phyloP scores from a whole-genome alignment of 1,284 basidiomycete genomes.

The Boletus sp. region DNA sequence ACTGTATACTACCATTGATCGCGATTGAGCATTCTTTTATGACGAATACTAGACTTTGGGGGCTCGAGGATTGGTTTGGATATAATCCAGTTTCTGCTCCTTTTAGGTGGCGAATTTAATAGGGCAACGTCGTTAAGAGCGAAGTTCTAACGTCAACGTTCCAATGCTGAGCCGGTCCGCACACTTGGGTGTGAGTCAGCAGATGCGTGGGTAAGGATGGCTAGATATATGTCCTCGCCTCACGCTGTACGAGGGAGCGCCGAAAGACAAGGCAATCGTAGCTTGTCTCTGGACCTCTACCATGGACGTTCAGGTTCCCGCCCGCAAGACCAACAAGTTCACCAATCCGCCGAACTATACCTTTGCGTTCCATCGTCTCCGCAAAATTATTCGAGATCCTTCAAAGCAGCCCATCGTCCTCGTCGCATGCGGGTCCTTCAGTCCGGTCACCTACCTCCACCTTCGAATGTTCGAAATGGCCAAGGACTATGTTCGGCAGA shows the following conservation, averaged over 20 bases:
- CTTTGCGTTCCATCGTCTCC: conserved; percentile 66
- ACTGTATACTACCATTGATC: conserved; percentile 19
- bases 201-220: conserved; percentile 20
- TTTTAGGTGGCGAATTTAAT: neutral
- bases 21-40: conserved; percentile 1
- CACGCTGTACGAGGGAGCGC: neutral
- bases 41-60: neutral
- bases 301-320: conserved; percentile 28
- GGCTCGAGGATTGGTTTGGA: neutral
- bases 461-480: conserved; percentile 99
- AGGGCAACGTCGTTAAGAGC: neutral
- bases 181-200: conserved; percentile 9
- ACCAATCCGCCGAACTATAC: conserved; percentile 61
- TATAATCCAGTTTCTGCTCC: neutral
- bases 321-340: conserved; percentile 33
- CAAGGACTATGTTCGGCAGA: conserved; percentile 90
- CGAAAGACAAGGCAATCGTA: neutral
- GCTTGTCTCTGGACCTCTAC: conserved; percentile 16
- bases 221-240: conserved; percentile 11
- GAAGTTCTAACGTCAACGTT: neutral
- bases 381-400: conserved; percentile 55
- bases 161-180: too few species aligned
- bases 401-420: conserved; percentile 72
- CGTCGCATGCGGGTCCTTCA: conserved; percentile 81
- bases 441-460: conserved; percentile 78